These are phyloP conservation scores for Cornus suecica DNA, from an alignment of 148 eudicot genomes.

Conservation along the genomic window DNA sequence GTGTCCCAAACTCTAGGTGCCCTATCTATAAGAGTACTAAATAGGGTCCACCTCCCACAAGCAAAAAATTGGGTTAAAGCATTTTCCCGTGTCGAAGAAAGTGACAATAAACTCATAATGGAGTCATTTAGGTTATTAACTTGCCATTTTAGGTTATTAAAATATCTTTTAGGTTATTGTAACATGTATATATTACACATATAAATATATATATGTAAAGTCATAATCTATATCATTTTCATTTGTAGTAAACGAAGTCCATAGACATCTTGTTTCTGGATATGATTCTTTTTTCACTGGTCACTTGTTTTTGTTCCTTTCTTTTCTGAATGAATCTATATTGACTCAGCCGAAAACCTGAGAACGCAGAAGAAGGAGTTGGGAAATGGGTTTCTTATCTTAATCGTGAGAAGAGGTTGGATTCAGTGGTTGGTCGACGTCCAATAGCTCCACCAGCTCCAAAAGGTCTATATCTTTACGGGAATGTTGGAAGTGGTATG, in stretches of 20 bases:
- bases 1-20: too few relatives aligned
- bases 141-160: too few relatives aligned
- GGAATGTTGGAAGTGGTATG: slow-evolving; percentile 97
- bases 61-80: too few relatives aligned
- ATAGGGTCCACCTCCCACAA: too few relatives aligned
- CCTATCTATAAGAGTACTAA: too few relatives aligned
- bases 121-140: neutral
- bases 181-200: too few relatives aligned
- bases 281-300: neutral
- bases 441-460: slow-evolving; percentile 90
- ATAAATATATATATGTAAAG: too few relatives aligned
- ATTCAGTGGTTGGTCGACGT: slow-evolving; percentile 66
- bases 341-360: slow-evolving; percentile 48
- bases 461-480: slow-evolving; percentile 89
- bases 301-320: neutral
- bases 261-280: neutral
- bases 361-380: slow-evolving; percentile 75
- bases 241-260: neutral
- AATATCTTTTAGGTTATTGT: too few relatives aligned
- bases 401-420: slow-evolving; percentile 81
- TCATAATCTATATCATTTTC: neutral
- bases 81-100: too few relatives aligned
- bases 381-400: slow-evolving; percentile 97
- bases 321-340: slow-evolving; percentile 8
- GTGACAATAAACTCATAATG: neutral